Percentiles rank a stretch among this genome's conserved stretches.
These are phyloP conservation scores for Platanus orientalis DNA, from an alignment of 164 flowering plant species.

Conservation along the genomic window DNA sequence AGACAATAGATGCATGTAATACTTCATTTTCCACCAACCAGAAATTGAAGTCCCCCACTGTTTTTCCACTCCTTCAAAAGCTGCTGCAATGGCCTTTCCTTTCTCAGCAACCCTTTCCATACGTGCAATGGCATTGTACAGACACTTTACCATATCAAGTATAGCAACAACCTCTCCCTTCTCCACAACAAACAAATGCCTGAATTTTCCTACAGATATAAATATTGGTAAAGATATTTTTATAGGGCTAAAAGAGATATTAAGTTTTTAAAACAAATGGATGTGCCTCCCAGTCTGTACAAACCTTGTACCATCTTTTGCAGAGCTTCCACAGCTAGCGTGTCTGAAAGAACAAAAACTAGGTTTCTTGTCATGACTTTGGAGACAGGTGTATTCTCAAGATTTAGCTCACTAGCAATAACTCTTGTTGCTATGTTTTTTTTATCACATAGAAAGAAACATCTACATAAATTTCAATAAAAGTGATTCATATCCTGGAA, in stretches of 20 bases:
- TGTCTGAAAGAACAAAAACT: slow-evolving; percentile 87
- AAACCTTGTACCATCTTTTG: slow-evolving; percentile 97
- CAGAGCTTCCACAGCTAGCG: too few relatives aligned
- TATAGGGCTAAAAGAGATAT: not conserved
- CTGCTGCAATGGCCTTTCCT: slow-evolving; percentile 98
- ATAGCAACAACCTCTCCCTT: slow-evolving; percentile 97
- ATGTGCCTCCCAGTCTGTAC: slow-evolving; percentile 6
- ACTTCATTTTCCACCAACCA: slow-evolving; percentile 42
- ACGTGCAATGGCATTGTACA: slow-evolving; percentile 98
- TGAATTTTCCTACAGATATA: slow-evolving; percentile 85
- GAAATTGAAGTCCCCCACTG: slow-evolving; percentile 77
- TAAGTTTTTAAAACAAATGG: not conserved
- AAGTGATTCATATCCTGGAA: not conserved
- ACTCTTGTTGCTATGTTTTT: slow-evolving; percentile 92
- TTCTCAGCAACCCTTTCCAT: slow-evolving; percentile 98
- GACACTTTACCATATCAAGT: slow-evolving; percentile 93
- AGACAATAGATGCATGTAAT: not conserved
- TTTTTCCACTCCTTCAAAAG: slow-evolving; percentile 98
- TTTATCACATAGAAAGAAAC: slow-evolving; percentile 10
- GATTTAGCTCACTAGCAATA: slow-evolving; percentile 71
- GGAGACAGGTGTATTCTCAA: too few relatives aligned
- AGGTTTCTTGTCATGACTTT: slow-evolving; percentile 98
- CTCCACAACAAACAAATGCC: too few relatives aligned
- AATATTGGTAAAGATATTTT: not conserved
- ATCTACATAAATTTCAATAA: not conserved